Evolutionary conservation across 768 basidiomycete species (phyloP).

Genomic region (Podaxis pistillaris): DNA sequence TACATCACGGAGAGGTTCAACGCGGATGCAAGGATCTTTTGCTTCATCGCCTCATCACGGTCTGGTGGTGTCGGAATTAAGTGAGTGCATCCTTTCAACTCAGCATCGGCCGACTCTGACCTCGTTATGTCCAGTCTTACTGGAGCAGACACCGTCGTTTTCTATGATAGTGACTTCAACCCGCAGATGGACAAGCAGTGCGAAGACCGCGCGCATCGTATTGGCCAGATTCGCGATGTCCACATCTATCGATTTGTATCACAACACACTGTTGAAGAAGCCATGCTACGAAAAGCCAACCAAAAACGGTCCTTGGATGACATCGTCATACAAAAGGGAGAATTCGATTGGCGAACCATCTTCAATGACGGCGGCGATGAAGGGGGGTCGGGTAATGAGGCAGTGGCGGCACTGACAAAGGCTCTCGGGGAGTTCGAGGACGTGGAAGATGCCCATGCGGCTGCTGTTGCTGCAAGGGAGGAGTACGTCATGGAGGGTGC

Average conservation of each 20-base stretch:
- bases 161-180: slow-evolving; percentile 97
- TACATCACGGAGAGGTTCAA: slow-evolving; percentile 88
- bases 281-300: slow-evolving; percentile 95
- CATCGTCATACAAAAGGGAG: slow-evolving; percentile 90
- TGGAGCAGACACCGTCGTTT: slow-evolving; percentile 93
- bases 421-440: slow-evolving; percentile 89
- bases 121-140: slow-evolving; percentile 51
- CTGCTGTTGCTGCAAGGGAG: slow-evolving; percentile 71
- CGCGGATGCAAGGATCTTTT: slow-evolving; percentile 74
- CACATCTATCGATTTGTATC: slow-evolving; percentile 96
- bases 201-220: slow-evolving; percentile 95
- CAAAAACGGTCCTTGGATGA: slow-evolving; percentile 92
- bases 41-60: slow-evolving; percentile 84
- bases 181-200: slow-evolving; percentile 98
- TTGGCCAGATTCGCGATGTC: slow-evolving; percentile 94
- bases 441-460: slow-evolving; percentile 81
- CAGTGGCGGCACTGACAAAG: slow-evolving; percentile 54
- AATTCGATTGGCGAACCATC: slow-evolving; percentile 91
- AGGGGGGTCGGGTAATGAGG: neutral
- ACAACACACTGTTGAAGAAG: slow-evolving; percentile 89
- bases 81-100: slow-evolving; percentile 39
- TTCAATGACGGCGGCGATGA: slow-evolving; percentile 50
- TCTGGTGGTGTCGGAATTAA: slow-evolving; percentile 94
- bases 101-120: slow-evolving; percentile 20
- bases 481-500: slow-evolving; percentile 72